Conservation (phyloP, 1,284 basidiomycete species). For the Polyporus tsugae region DNA sequence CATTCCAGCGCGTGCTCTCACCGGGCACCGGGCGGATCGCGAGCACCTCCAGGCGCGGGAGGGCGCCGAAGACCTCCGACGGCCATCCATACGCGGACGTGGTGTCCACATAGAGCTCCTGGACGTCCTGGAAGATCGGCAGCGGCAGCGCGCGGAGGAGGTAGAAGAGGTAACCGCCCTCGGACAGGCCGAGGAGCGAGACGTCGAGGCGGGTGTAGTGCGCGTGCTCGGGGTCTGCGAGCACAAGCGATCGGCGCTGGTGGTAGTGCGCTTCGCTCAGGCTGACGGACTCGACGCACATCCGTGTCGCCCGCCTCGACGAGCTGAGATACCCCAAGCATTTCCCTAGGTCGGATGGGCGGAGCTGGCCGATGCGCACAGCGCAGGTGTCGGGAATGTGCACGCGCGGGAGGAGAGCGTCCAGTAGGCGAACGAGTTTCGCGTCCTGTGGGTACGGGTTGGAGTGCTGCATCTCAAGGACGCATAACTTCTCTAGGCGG, state of each 20-base stretch:
- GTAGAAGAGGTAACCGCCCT: background rate
- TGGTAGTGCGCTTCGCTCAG: background rate
- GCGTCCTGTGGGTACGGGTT: background rate
- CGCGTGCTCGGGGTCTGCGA: background rate
- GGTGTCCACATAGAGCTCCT: background rate
- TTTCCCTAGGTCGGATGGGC: background rate
- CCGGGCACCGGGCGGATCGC: background rate
- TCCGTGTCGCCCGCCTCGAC: conserved; percentile 1
- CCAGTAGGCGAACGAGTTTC: background rate
- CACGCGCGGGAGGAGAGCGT: background rate
- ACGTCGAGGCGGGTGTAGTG: conserved; percentile 4
- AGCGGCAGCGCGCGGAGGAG: background rate
- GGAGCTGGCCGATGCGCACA: background rate
- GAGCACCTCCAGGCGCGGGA: background rate
- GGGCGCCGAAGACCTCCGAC: background rate
- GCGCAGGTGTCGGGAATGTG: background rate
- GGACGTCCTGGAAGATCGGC: background rate
- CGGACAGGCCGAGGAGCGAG: background rate
- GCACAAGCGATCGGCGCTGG: background rate
- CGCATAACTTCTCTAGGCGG: background rate
- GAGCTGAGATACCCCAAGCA: background rate
- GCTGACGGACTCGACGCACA: background rate
- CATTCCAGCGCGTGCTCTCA: background rate
- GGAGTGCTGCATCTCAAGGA: conserved; percentile 3
- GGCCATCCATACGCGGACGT: background rate